Evolutionary conservation across 768 basidiomycete genomes (phyloP), one percentile per base, ranked within the genome.

Genomic region (Amanita brunnescens): DNA sequence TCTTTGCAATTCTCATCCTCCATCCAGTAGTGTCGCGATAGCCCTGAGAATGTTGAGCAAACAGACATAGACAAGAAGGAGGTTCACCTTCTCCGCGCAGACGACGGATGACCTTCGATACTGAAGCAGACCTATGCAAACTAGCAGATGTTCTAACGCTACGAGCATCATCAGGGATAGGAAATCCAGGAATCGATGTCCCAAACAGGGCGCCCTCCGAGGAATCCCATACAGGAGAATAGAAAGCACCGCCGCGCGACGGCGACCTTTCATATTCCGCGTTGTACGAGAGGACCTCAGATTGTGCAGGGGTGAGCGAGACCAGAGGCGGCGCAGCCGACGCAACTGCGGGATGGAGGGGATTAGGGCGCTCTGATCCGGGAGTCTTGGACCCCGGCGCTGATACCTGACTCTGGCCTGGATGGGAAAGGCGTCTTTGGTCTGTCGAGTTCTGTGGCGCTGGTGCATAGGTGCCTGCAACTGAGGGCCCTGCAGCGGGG

Each of bases 21-120:
- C 93, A 98, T 97, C 96, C 96, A 99, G 62, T 97, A 97, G 61
- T 96, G 91, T 56, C 85, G 81, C 20, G 90, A 91, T 16, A 95
- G 62, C n/a, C 89, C 90, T 91, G 47, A 30, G 43, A 45, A 6
- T 24, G 5, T 47, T 16, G 47, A 51, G 24, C 50, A 44, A 30
- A 61, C 46, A n/a, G 32, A 24, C 34, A 24, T 26, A 14, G 6
- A 18, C 1, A 39, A 13, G 2, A 54, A 32, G 61, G 64, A 54
- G 21, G 48, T 67, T 37, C 58, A 77, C 93, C 92, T 78, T 95
- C 92, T 38, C 94, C 94, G 51, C 93, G 76, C 59, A 96, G 82
- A 54, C 90, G 73, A 59, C 93, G 74, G 55, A 96, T 94, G 29
- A 92, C 89, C 67, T 92, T 92, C 14, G 90, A 92, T 0, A 93